Evolutionary conservation across 768 basidiomycete species (phyloP).

Genomic region (Pisolithus albus): DNA sequence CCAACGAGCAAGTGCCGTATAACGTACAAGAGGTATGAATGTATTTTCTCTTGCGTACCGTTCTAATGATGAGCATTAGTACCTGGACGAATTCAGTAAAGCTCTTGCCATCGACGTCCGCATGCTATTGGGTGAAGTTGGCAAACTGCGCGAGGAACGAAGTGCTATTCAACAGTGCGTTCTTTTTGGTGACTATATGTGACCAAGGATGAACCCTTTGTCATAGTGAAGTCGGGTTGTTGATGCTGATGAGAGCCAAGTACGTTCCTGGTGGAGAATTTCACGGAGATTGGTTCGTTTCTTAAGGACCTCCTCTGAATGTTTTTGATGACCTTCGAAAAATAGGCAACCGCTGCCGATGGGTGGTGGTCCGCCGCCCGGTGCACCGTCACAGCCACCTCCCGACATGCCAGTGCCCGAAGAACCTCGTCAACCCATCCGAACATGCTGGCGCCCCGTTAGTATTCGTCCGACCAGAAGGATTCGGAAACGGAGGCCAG

Average conservation of each 20-base stretch:
- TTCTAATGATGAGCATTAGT: constrained; percentile 35
- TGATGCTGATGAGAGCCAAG: too few relatives aligned
- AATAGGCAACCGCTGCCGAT: constrained; percentile 40
- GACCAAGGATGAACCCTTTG: too few relatives aligned
- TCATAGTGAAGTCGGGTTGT: too few relatives aligned
- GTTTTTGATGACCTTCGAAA: background rate
- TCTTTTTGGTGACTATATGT: background rate
- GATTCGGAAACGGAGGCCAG: constrained; percentile 37
- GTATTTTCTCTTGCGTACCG: background rate
- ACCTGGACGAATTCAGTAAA: constrained; percentile 83
- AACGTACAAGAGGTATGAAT: constrained; percentile 71
- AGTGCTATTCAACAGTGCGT: constrained; percentile 74
- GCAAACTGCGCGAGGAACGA: constrained; percentile 73
- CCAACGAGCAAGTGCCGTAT: constrained; percentile 70
- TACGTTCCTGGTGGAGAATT: too few relatives aligned
- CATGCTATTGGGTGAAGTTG: constrained; percentile 77
- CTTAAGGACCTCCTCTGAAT: background rate
- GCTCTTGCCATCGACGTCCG: constrained; percentile 78
- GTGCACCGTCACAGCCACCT: constrained; percentile 35
- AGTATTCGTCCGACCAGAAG: constrained; percentile 30
- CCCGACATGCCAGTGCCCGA: constrained; percentile 38
- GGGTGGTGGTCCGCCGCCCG: constrained; percentile 29
- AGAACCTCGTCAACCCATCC: constrained; percentile 35
- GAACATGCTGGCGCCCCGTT: constrained; percentile 61
- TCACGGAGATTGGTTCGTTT: constrained; percentile 40